Conservation (phyloP, 495 filamentous ascomycete species). For the Aspergillus panamensis region DNA sequence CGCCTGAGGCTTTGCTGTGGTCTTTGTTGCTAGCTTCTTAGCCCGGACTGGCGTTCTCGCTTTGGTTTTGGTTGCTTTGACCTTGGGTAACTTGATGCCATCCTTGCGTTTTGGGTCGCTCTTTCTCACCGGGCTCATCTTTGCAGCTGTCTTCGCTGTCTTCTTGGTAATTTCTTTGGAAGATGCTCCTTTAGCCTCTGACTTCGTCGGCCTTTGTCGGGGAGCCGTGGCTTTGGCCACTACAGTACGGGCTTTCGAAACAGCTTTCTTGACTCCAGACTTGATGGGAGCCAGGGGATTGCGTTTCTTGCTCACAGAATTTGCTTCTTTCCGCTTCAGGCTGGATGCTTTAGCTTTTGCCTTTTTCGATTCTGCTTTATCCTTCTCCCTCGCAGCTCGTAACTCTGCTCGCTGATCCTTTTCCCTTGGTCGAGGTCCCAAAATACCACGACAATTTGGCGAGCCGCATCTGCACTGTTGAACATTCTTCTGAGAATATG, state of each 20-base stretch:
- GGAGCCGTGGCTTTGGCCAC: constrained; percentile 17
- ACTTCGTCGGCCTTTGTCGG: constrained; percentile 8
- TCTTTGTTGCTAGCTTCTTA: constrained; percentile 15
- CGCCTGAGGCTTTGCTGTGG: constrained; percentile 5
- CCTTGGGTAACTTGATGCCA: constrained; percentile 29
- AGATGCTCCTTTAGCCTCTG: constrained; percentile 1
- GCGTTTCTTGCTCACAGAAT: constrained; percentile 36
- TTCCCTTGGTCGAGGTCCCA: constrained; percentile 68
- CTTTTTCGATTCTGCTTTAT: constrained; percentile 40
- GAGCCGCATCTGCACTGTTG: constrained; percentile 81
- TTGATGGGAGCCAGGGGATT: constrained; percentile 35
- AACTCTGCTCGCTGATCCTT: constrained; percentile 40
- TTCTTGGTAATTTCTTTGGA: constrained; percentile 24
- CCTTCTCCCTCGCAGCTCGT: constrained; percentile 35
- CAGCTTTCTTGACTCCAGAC: constrained; percentile 37
- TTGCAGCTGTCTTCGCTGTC: constrained; percentile 16
- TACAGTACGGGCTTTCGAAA: constrained; percentile 25
- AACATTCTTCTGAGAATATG: constrained; percentile 76
- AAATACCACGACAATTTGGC: constrained; percentile 69
- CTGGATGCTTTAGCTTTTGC: constrained; percentile 22
- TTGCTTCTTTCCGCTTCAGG: constrained; percentile 34
- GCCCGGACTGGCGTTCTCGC: constrained; percentile 14
- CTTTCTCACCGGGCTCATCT: constrained; percentile 13
- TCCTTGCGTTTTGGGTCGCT: constrained; percentile 20
- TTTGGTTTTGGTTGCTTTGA: constrained; percentile 27